Evolutionary conservation across 352 stramenopile species (phyloP), one percentile per base, ranked within the genome.

Genomic region (Globisporangium uncinulatum): DNA sequence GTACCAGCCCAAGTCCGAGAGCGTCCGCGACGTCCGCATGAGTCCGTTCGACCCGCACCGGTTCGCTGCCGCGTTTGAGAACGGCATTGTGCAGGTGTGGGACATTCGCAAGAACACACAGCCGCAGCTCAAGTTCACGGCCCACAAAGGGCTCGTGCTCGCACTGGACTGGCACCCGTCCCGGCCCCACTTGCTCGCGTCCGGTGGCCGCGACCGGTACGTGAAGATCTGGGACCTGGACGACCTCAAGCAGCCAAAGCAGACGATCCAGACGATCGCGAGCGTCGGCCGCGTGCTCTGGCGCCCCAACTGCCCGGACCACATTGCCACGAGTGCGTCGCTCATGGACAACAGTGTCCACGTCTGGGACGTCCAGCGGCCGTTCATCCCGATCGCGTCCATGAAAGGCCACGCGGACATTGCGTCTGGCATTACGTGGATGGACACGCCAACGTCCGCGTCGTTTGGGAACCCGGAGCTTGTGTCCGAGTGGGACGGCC

Each of bases 301-400:
- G 86, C 71, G 86, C 3, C 83, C 86, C 14, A 87, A 84, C 15
- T 89, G 73, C 54, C 58, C 75, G 5, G 86, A 89, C 55, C 85
- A 95, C 59, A 92, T 95, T 41, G 85, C 85, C 0, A 95, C 83
- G 17, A 93, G 83, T 54, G 84, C 85, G 3, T 93, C 85, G 14
- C 62, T 95, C 9, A 92, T 84, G 59, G 85, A 95, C 61, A 91
- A 92, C 62, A 90, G 82, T 45, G 92, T 95, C 63, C 83, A 94
- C 57, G 69, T 95, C 32, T 95, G 86, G 86, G 86, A 95, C 46
- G 76, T 81, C 0, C 85, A 91, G 66, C 79, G 80, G 13, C 86
- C 86, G 20, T 95, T 85, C 52, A 92, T 95, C 49, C 86, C 86
- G 0, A 62, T 93, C 3, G 86, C 86, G 17, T 93, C 81, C 1